Evolutionary conservation across 768 basidiomycete species (phyloP).

Genomic region (Kwoniella sp.): DNA sequence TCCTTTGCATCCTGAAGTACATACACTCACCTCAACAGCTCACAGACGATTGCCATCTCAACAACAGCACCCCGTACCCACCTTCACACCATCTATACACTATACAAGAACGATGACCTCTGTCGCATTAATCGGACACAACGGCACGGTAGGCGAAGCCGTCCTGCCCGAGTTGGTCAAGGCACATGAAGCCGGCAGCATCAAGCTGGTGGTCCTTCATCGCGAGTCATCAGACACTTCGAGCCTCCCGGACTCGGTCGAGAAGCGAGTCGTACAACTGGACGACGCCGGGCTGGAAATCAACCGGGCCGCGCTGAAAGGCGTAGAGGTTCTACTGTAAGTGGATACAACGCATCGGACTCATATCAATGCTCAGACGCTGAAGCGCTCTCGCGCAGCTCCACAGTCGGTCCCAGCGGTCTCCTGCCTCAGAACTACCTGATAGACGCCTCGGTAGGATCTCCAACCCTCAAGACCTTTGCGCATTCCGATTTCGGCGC

Average conservation of each 20-base stretch:
- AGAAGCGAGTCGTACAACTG: slow-evolving; percentile 5
- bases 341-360: too few relatives aligned
- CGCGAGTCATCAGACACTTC: slow-evolving; percentile 5
- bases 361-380: too few relatives aligned
- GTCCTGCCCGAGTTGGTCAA: slow-evolving; percentile 1
- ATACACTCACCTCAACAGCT: too few relatives aligned
- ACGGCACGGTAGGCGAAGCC: slow-evolving; percentile 9
- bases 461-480: slow-evolving; percentile 10
- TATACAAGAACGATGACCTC: slow-evolving; percentile 1
- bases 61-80: too few relatives aligned
- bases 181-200: slow-evolving; percentile 1
- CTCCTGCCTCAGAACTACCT: slow-evolving; percentile 6
- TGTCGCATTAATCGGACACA: slow-evolving; percentile 5
- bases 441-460: slow-evolving; percentile 3
- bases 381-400: too few relatives aligned
- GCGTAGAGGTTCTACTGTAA: slow-evolving; percentile 11
- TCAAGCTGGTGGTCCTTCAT: slow-evolving; percentile 13
- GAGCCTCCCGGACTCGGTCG: slow-evolving; percentile 4
- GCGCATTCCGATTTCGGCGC: slow-evolving; percentile 17
- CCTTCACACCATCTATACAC: too few relatives aligned
- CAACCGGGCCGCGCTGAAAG: background rate
- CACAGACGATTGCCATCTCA: too few relatives aligned
- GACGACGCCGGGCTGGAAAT: background rate
- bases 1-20: too few relatives aligned
- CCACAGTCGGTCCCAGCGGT: slow-evolving; percentile 7